Percentiles rank a stretch among this genome's conserved stretches.
Evolutionary conservation across 2,329 filamentous ascomycete species (phyloP).

Genomic region (Hortaea werneckii): DNA sequence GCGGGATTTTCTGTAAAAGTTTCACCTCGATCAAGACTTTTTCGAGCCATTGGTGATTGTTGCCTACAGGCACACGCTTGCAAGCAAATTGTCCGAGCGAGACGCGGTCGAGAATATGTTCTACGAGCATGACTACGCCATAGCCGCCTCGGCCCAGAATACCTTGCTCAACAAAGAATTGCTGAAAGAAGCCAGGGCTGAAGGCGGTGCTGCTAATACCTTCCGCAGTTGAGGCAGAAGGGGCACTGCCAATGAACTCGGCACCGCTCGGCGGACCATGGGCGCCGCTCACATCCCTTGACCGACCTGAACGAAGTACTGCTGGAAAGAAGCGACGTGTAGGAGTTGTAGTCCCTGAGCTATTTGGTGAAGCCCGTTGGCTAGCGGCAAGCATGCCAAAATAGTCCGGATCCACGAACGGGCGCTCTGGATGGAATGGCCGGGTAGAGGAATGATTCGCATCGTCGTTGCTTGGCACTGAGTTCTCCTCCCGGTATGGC

Average conservation of each 20-base stretch:
- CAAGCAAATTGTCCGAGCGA: slow-evolving; percentile 86
- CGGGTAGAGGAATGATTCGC: slow-evolving; percentile 20
- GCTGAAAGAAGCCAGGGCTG: slow-evolving; percentile 82
- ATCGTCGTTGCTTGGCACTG: slow-evolving; percentile 19
- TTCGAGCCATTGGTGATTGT: slow-evolving; percentile 90
- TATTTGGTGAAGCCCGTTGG: slow-evolving; percentile 30
- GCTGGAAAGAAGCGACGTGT: slow-evolving; percentile 34
- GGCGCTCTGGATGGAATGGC: slow-evolving; percentile 40
- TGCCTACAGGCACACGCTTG: slow-evolving; percentile 87
- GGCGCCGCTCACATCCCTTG: slow-evolving; percentile 21
- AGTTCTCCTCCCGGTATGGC: slow-evolving; percentile 46
- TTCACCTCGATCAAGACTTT: slow-evolving; percentile 92
- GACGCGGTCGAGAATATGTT: slow-evolving; percentile 83
- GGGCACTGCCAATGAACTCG: slow-evolving; percentile 38
- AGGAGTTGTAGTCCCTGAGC: slow-evolving; percentile 28
- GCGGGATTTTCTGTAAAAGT: slow-evolving; percentile 78
- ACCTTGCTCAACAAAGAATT: slow-evolving; percentile 82
- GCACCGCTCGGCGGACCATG: slow-evolving; percentile 37
- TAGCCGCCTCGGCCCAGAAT: slow-evolving; percentile 85
- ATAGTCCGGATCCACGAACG: slow-evolving; percentile 81
- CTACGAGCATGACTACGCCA: slow-evolving; percentile 87
- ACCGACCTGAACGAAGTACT: slow-evolving; percentile 23
- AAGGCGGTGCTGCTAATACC: slow-evolving; percentile 82
- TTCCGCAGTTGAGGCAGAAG: slow-evolving; percentile 35
- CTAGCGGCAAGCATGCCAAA: slow-evolving; percentile 79